phyloP scores from a whole-genome alignment of 805 yeast species.

The Saccharomycopsis amapae region DNA sequence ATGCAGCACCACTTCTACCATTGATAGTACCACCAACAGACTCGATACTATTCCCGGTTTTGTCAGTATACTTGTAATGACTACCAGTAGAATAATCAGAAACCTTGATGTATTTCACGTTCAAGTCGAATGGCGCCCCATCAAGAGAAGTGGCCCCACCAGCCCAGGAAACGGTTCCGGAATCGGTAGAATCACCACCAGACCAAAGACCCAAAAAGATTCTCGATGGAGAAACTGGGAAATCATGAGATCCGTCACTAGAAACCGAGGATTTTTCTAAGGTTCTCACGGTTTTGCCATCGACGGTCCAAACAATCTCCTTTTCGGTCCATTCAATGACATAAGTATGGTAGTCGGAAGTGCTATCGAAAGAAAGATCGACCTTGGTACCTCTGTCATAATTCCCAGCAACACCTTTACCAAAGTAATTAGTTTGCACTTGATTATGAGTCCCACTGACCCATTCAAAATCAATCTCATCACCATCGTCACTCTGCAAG shows the following conservation, averaged over 20 bases:
- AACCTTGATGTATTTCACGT: constrained; percentile 50
- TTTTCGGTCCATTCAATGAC: constrained; percentile 79
- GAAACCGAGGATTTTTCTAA: constrained; percentile 27
- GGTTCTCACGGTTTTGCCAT: constrained; percentile 63
- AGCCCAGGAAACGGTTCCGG: constrained; percentile 77
- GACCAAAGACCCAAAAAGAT: constrained; percentile 70
- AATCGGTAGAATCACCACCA: constrained; percentile 65
- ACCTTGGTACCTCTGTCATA: constrained; percentile 62
- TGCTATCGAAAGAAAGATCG: constrained; percentile 49
- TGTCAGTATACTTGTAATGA: constrained; percentile 50
- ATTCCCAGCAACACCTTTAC: constrained; percentile 71
- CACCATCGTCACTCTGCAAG: constrained; percentile 71
- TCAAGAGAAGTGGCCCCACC: constrained; percentile 65
- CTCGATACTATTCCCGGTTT: constrained; percentile 25
- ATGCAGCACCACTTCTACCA: constrained; percentile 14
- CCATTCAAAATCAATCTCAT: constrained; percentile 88
- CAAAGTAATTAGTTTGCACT: constrained; percentile 73
- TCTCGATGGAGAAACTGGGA: constrained; percentile 85
- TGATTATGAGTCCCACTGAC: constrained; percentile 70
- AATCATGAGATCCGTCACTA: constrained; percentile 54
- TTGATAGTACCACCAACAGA: constrained; percentile 14
- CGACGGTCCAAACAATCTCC: constrained; percentile 60
- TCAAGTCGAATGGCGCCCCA: constrained; percentile 64
- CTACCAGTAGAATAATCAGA: constrained; percentile 64
- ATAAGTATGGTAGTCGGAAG: constrained; percentile 70